phyloP scores from a whole-genome alignment of 1,284 basidiomycete species.

The Blastosporella zonata region DNA sequence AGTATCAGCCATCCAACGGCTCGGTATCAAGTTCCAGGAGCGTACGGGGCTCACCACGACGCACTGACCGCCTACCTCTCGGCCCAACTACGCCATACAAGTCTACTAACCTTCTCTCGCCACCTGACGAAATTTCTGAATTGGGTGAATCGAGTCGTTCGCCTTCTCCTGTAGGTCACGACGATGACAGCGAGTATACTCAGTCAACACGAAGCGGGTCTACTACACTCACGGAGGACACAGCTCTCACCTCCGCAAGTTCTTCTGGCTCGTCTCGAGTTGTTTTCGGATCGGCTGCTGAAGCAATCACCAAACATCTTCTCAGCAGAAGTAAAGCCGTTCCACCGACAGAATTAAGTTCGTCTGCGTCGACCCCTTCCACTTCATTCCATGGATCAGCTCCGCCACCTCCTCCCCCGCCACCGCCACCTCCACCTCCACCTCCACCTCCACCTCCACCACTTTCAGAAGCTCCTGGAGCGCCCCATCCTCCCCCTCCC shows the following conservation, averaged over 20 bases:
- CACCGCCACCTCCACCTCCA: conserved; percentile 31
- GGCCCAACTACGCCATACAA: conserved; percentile 38
- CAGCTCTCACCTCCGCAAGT: conserved; percentile 53
- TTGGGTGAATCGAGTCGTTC: conserved; percentile 37
- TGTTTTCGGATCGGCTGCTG: conserved; percentile 50
- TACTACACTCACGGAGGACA: conserved; percentile 47
- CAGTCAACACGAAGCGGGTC: conserved; percentile 46
- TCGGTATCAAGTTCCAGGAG: conserved; percentile 63
- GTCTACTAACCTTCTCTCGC: conserved; percentile 40
- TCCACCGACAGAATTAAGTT: conserved; percentile 21
- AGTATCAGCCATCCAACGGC: conserved; percentile 57
- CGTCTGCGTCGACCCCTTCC: conserved; percentile 15
- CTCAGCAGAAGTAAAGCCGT: conserved; percentile 39
- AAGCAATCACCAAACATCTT: conserved; percentile 57
- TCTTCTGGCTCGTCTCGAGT: conserved; percentile 37
- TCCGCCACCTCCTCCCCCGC: conserved; percentile 26
- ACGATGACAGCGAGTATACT: conserved; percentile 55
- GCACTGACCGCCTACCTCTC: conserved; percentile 41
- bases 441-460: conserved; percentile 36
- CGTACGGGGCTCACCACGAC: conserved; percentile 61
- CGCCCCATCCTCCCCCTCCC: conserved; percentile 27
- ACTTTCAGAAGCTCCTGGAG: conserved; percentile 19
- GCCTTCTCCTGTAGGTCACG: conserved; percentile 43
- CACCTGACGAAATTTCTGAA: conserved; percentile 42
- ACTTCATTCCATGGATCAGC: conserved; percentile 28